Evolutionary conservation across 495 filamentous ascomycete genomes (phyloP), one percentile per base, ranked within the genome.

Genomic region (Lasiosphaeris hirsuta): DNA sequence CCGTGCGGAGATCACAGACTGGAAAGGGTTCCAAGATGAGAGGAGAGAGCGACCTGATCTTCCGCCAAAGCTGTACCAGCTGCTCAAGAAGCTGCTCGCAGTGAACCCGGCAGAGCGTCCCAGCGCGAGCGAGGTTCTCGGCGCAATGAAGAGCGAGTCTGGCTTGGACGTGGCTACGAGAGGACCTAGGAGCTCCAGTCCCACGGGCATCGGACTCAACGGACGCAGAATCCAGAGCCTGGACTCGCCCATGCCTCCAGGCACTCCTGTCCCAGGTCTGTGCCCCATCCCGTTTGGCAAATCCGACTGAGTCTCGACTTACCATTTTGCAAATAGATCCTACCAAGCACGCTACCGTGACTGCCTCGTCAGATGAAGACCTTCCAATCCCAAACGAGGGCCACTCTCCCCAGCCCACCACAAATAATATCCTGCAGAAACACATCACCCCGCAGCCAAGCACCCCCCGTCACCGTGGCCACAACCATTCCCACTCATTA

Each of bases 111-210:
- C 73, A 18, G 83, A 90, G 17, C 79, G 94, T 10, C 94, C 94
- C 0, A 89, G 84, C 45, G 92, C 95, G 5, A 90, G 86, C 30
- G 92, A 97, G 45, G 93, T 98, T 10, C 69, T 97, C n/a, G 75
- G 76, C 10, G 88, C 84, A 10, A 90, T 98, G 63, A 87, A 87
- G 58, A 86, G 80, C 34, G 87, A 89, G n/a, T 69, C 71, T 10
- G 72, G 65, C 56, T 61, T 77, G 48, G 72, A 72, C 13, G 70
- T 65, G 23, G 43, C 74, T 38, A 65, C 66, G 50, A 71, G 66
- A 41, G 57, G 56, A 8, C 59, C 63, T 19, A 66, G 63, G 36
- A 73, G 63, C 52, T 61, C 66, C 36, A 72, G 67, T 37, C 70
- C 69, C 8, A 36, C 53, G 48, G 57, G 74, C 51, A 72, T 66